phyloP scores from a whole-genome alignment of 331 rosid genomes.

The Rhamnella rubrinervis region DNA sequence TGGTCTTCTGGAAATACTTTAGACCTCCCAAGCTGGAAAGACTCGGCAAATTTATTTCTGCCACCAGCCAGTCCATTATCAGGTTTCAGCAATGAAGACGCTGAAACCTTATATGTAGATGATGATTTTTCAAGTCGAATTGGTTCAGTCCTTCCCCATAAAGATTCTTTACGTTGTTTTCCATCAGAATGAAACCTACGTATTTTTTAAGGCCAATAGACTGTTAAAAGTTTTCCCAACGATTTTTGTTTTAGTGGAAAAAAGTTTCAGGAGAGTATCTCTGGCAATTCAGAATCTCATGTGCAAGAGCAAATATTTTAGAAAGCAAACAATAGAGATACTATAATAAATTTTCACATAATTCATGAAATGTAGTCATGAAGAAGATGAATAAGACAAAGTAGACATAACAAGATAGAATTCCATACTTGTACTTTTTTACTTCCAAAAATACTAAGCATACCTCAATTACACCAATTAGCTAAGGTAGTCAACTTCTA shows the following conservation, averaged over 20 bases:
- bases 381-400: not conserved
- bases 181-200: conserved; percentile 68
- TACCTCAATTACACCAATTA: not conserved
- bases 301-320: not conserved
- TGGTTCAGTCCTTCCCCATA: conserved; percentile 58
- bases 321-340: not conserved
- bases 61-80: conserved; percentile 44
- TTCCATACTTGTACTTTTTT: not conserved
- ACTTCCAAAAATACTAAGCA: not conserved
- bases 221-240: conserved; percentile 11
- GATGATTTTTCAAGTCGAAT: conserved; percentile 50
- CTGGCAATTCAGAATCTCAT: not conserved
- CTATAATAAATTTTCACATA: not conserved
- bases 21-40: conserved; percentile 44
- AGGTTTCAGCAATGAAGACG: conserved; percentile 50
- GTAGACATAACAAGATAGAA: not conserved
- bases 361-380: not conserved
- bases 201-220: conserved; percentile 2
- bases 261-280: not conserved
- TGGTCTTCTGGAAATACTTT: conserved; percentile 77
- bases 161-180: conserved; percentile 44
- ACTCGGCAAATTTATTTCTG: conserved; percentile 47
- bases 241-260: not conserved
- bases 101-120: conserved; percentile 44
- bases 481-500: not conserved